Conservation (phyloP, 2,329 filamentous ascomycete genomes). For the Colletotrichum sp. region DNA sequence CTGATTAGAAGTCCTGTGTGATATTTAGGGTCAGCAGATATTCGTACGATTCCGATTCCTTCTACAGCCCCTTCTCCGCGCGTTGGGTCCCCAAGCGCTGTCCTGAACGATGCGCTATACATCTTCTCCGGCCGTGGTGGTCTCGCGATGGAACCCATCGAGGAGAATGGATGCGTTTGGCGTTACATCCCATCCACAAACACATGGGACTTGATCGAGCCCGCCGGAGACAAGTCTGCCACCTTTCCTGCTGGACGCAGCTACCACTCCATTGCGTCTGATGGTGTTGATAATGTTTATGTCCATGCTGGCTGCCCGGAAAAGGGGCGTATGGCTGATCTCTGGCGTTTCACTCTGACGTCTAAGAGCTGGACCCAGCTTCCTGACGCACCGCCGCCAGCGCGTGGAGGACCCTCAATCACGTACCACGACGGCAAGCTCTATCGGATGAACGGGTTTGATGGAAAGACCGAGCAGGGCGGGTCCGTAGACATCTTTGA, state of each 20-base stretch:
- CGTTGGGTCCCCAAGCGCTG: constrained; percentile 58
- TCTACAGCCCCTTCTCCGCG: constrained; percentile 51
- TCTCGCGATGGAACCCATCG: constrained; percentile 61
- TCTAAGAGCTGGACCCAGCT: constrained; percentile 55
- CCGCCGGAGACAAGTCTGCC: constrained; percentile 34
- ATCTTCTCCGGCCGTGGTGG: constrained; percentile 70
- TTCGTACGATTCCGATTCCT: constrained; percentile 24
- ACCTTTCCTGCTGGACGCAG: constrained; percentile 53
- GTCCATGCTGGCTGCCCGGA: constrained; percentile 67
- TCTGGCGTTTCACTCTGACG: constrained; percentile 63
- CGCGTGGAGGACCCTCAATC: constrained; percentile 60
- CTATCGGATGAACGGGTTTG: constrained; percentile 69
- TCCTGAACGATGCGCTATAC: constrained; percentile 54
- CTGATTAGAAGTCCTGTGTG: background rate
- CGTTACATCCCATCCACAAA: constrained; percentile 44
- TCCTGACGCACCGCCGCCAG: constrained; percentile 56
- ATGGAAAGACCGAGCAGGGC: constrained; percentile 64
- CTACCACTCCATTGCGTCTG: constrained; percentile 58
- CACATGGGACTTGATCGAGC: constrained; percentile 51
- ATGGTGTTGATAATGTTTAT: constrained; percentile 49
- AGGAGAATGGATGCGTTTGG: constrained; percentile 65
- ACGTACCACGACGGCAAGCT: constrained; percentile 38
- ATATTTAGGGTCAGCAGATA: background rate
- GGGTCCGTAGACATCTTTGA: constrained; percentile 57
- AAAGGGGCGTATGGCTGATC: constrained; percentile 59